These are phyloP conservation scores for Suillus subaureus DNA, from an alignment of 768 basidiomycete genomes.

Conservation along the genomic window DNA sequence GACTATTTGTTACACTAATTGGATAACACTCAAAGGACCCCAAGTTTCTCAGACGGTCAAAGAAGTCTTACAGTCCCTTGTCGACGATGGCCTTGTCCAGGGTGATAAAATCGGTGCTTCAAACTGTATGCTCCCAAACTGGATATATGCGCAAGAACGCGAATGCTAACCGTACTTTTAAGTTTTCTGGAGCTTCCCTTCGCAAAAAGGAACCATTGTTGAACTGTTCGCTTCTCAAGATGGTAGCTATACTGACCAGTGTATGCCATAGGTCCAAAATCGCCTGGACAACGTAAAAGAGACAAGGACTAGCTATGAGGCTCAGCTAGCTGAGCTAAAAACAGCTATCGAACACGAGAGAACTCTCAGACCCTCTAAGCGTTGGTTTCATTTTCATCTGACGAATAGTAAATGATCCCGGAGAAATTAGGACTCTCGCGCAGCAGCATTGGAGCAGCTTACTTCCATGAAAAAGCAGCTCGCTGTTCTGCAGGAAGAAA, in stretches of 20 bases:
- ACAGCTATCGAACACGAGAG: constrained; percentile 52
- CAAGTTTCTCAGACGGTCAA: constrained; percentile 90
- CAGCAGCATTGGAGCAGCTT: constrained; percentile 53
- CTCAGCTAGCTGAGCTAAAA: constrained; percentile 53
- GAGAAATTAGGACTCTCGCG: constrained; percentile 55
- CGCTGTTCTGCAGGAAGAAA: constrained; percentile 60
- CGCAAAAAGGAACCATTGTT: constrained; percentile 80
- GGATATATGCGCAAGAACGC: constrained; percentile 17
- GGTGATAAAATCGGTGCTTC: constrained; percentile 93
- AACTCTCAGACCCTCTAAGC: constrained; percentile 55
- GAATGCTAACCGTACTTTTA: constrained; percentile 7
- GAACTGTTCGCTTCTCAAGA: constrained; percentile 9
- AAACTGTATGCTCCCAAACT: constrained; percentile 60
- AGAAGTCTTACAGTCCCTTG: constrained; percentile 84
- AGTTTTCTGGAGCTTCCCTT: constrained; percentile 98
- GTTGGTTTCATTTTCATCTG: constrained; percentile 37
- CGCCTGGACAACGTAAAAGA: constrained; percentile 55
- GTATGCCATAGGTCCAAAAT: constrained; percentile 51
- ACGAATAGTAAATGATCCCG: constrained; percentile 3
- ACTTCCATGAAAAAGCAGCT: constrained; percentile 50
- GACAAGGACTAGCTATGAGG: constrained; percentile 40
- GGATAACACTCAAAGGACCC: not conserved
- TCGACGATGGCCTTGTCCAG: constrained; percentile 85
- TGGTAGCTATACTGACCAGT: constrained; percentile 1
- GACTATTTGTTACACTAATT: constrained; percentile 12